Conservation (phyloP, 176 grass and related monocot species). For the Oryza australiensis region DNA sequence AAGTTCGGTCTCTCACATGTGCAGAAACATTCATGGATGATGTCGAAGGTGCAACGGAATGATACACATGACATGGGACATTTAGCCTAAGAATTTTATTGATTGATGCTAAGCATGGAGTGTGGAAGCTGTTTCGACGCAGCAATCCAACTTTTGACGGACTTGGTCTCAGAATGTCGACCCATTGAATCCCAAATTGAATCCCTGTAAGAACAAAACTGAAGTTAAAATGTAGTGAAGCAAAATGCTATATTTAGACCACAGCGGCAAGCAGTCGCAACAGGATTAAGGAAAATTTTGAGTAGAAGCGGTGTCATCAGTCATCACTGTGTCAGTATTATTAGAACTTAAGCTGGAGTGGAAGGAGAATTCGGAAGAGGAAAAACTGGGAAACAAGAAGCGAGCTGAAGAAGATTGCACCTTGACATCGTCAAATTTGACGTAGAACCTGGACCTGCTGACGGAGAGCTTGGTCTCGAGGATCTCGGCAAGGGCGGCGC, state of each 20-base stretch:
- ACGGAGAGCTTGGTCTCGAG: slow-evolving; percentile 83
- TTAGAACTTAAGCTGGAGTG: too few species aligned
- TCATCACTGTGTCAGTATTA: too few species aligned
- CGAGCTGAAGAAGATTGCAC: slow-evolving; percentile 10
- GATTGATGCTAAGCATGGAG: not conserved
- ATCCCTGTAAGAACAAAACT: slow-evolving; percentile 14
- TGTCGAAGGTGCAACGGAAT: too few species aligned
- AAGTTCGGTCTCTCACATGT: not conserved
- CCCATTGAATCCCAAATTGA: slow-evolving; percentile 56
- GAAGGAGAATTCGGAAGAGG: not conserved
- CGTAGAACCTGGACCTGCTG: slow-evolving; percentile 68
- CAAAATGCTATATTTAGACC: not conserved
- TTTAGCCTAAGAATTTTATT: not conserved
- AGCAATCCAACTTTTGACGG: not conserved
- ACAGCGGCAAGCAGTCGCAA: not conserved
- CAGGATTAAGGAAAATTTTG: not conserved
- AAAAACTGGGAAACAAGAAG: not conserved
- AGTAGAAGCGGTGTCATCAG: not conserved
- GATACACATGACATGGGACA: not conserved
- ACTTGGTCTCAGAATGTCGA: slow-evolving; percentile 34
- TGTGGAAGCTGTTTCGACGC: not conserved
- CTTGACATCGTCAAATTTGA: slow-evolving; percentile 92
- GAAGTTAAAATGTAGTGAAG: not conserved
- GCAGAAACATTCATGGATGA: not conserved
- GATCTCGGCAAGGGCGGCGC: slow-evolving; percentile 74